Percentiles rank a stretch among this genome's conserved stretches.
Conservation (phyloP, 345 rosid species). For the Sonneratia alba region DNA sequence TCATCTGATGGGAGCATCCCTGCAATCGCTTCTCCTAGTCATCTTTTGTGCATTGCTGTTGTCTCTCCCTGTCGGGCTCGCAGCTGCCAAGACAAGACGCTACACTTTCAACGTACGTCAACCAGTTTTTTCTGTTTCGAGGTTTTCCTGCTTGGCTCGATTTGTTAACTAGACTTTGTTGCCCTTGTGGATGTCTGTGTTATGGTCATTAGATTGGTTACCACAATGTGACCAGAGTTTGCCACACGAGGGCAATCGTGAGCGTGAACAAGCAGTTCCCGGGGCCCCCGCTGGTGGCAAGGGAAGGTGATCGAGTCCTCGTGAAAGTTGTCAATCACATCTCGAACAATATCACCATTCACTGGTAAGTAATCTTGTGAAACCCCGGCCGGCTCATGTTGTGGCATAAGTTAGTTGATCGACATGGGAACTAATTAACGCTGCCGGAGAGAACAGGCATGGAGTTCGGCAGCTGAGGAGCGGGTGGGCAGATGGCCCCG, state of each 20-base stretch:
- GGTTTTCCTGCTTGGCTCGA: too few species aligned
- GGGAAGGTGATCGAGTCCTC: constrained; percentile 49
- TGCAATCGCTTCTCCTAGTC: background rate
- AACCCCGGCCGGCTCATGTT: too few species aligned
- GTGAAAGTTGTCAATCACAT: constrained; percentile 43
- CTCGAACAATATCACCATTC: constrained; percentile 38
- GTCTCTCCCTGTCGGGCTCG: constrained; percentile 16
- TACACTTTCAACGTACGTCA: constrained; percentile 47
- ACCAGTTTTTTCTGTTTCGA: background rate
- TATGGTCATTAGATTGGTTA: constrained; percentile 15
- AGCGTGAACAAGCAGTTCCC: constrained; percentile 46
- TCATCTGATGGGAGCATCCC: constrained; percentile 14
- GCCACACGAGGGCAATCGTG: constrained; percentile 38
- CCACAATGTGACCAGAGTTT: constrained; percentile 40
- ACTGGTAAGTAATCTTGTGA: constrained; percentile 24
- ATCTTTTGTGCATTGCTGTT: constrained; percentile 9
- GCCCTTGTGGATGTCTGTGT: background rate
- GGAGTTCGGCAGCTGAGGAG: constrained; percentile 43
- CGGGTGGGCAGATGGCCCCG: constrained; percentile 57
- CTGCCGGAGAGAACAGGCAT: constrained; percentile 30
- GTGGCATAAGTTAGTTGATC: background rate
- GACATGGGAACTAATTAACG: background rate
- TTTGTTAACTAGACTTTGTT: too few species aligned
- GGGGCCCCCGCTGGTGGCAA: constrained; percentile 43
- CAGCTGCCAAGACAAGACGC: constrained; percentile 31